Conservation (phyloP, 495 filamentous ascomycete genomes). For the Talaromyces proteolyticus region DNA sequence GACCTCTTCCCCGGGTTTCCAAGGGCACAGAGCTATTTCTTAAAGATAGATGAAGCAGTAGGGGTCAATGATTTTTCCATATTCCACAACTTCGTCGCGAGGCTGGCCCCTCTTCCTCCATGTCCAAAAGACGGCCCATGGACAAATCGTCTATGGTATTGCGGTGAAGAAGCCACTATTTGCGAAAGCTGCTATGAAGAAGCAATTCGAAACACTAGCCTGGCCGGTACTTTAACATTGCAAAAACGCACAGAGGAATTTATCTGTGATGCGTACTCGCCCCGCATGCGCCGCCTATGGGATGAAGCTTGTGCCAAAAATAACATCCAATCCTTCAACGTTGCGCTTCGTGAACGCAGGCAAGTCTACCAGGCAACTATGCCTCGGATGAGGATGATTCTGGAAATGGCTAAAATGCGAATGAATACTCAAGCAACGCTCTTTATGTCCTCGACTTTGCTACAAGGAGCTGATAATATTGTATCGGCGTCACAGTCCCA, state of each 20-base stretch:
- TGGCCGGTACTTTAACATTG: conserved; percentile 19
- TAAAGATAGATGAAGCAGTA: conserved; percentile 16
- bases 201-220: conserved; percentile 19
- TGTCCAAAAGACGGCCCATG: conserved; percentile 22
- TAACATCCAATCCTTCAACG: conserved; percentile 9
- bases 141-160: conserved; percentile 25
- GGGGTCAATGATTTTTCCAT: conserved; percentile 12
- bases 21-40: conserved; percentile 11
- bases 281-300: conserved; percentile 30
- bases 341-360: conserved; percentile 11
- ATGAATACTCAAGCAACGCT: conserved; percentile 6
- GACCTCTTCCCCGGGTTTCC: conserved; percentile 10
- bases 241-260: conserved; percentile 13
- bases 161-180: conserved; percentile 27
- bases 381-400: conserved; percentile 15
- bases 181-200: conserved; percentile 32
- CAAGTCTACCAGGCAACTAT: conserved; percentile 15
- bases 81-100: conserved; percentile 10
- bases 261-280: conserved; percentile 30
- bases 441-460: conserved; percentile 6
- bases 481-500: background rate
- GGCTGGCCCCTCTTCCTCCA: conserved; percentile 18
- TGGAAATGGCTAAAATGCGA: conserved; percentile 12
- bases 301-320: conserved; percentile 14
- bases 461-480: conserved; percentile 6